Evolutionary conservation across 1,284 basidiomycete genomes (phyloP).

Genomic region (Apiotrichum veenhuisii): DNA sequence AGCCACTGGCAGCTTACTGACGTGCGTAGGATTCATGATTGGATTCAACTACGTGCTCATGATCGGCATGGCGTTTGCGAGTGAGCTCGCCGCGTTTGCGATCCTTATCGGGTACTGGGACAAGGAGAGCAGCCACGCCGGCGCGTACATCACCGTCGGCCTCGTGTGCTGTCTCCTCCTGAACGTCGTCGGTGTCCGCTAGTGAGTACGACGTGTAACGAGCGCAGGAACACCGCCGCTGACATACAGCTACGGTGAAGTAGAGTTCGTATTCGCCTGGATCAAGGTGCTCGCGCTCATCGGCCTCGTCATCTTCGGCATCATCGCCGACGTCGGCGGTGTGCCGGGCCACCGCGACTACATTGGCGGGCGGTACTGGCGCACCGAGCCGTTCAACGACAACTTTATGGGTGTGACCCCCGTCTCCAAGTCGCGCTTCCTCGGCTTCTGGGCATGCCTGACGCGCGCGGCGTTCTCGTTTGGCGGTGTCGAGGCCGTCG

Average conservation of each 20-base stretch:
- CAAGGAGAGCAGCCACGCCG: slow-evolving; percentile 23
- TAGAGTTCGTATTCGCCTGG: slow-evolving; percentile 29
- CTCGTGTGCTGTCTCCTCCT: slow-evolving; percentile 7
- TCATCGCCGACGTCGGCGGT: slow-evolving; percentile 70
- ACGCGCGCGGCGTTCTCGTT: slow-evolving; percentile 30
- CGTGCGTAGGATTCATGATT: neutral
- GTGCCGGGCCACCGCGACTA: slow-evolving; percentile 56
- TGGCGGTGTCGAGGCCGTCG: slow-evolving; percentile 46
- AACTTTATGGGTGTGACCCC: slow-evolving; percentile 17
- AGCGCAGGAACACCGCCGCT: slow-evolving; percentile 6
- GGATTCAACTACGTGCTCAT: slow-evolving; percentile 18
- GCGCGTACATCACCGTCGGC: slow-evolving; percentile 19
- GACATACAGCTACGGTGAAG: slow-evolving; percentile 36
- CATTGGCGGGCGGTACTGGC: slow-evolving; percentile 25
- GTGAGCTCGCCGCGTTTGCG: slow-evolving; percentile 71
- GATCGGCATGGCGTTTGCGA: slow-evolving; percentile 31
- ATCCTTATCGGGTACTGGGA: slow-evolving; percentile 78
- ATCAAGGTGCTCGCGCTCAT: slow-evolving; percentile 11
- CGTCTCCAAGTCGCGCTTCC: slow-evolving; percentile 47
- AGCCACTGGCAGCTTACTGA: neutral
- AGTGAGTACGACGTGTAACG: neutral
- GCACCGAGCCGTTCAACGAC: slow-evolving; percentile 24
- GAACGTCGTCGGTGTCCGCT: slow-evolving; percentile 12
- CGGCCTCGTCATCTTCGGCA: slow-evolving; percentile 56
- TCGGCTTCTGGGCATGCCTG: slow-evolving; percentile 61